A percentile compares a stretch with the other conserved stretches of the same genome.
Conservation (phyloP, 2,329 filamentous ascomycete genomes). For the Pyrenochaeta sp. region DNA sequence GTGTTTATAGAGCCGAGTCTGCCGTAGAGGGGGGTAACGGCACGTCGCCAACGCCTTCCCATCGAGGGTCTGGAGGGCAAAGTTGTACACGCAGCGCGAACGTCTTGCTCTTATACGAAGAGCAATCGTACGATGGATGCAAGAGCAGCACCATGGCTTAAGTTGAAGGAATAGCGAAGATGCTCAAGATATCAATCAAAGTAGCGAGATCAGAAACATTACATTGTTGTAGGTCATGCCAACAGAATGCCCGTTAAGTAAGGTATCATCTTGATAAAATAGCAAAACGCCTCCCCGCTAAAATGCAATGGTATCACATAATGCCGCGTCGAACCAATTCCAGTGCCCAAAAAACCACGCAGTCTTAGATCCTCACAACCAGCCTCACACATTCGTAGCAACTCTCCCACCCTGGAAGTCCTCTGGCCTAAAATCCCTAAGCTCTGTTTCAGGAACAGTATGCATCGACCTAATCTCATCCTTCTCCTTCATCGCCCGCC, state of each 20-base stretch:
- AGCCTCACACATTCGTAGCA: slow-evolving; percentile 8
- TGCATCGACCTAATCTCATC: slow-evolving; percentile 37
- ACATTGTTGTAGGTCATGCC: background rate
- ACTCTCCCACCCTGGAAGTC: slow-evolving; percentile 28
- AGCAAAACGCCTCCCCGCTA: slow-evolving; percentile 20
- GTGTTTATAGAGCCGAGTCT: background rate
- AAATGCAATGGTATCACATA: slow-evolving; percentile 27
- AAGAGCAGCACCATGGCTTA: background rate
- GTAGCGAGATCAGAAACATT: background rate
- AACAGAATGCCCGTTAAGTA: background rate
- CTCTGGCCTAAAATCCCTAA: slow-evolving; percentile 33
- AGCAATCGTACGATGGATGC: background rate
- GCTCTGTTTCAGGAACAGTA: slow-evolving; percentile 11
- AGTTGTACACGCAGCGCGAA: background rate
- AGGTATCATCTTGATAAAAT: slow-evolving; percentile 15
- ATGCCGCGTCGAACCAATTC: slow-evolving; percentile 6
- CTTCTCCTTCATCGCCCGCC: slow-evolving; percentile 42
- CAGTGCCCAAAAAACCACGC: background rate
- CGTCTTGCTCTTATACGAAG: background rate
- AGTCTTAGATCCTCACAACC: background rate
- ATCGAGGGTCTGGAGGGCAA: background rate
- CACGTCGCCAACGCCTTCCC: background rate
- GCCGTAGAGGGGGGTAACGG: no score
- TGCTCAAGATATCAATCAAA: background rate
- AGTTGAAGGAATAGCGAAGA: background rate